Conservation (phyloP, 495 filamentous ascomycete genomes). For the Podospora pseudocomata region DNA sequence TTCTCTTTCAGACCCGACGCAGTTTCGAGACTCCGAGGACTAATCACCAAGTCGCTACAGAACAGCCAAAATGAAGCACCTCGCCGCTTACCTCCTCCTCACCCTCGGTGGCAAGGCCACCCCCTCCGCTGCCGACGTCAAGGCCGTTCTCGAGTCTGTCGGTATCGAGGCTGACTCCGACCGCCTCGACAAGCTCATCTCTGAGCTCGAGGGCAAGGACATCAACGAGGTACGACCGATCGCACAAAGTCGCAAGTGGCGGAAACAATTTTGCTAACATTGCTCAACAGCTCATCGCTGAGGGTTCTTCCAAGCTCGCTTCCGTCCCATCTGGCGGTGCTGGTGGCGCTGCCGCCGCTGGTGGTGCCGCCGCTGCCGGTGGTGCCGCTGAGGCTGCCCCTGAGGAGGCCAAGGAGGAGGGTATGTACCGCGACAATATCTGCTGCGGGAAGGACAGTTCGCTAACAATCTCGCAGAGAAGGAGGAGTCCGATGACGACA, state of each 20-base stretch:
- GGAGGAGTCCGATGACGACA: slow-evolving; percentile 98
- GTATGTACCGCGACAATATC: slow-evolving; percentile 33
- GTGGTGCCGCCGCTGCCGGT: slow-evolving; percentile 61
- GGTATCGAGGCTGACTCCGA: slow-evolving; percentile 92
- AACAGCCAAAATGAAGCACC: slow-evolving; percentile 90
- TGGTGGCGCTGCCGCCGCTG: slow-evolving; percentile 62
- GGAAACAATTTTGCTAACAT: slow-evolving; percentile 25
- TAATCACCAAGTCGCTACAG: slow-evolving; percentile 14
- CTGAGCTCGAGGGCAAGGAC: slow-evolving; percentile 96
- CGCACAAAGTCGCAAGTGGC: neutral
- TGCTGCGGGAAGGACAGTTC: neutral
- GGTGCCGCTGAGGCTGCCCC: slow-evolving; percentile 65
- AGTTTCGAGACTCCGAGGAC: slow-evolving; percentile 4
- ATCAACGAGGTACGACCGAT: slow-evolving; percentile 73
- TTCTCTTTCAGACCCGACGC: slow-evolving; percentile 3
- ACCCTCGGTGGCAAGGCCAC: slow-evolving; percentile 86
- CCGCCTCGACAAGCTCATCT: slow-evolving; percentile 77
- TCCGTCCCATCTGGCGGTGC: slow-evolving; percentile 92
- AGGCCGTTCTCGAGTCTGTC: slow-evolving; percentile 85
- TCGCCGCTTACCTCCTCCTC: slow-evolving; percentile 98
- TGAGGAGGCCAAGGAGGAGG: slow-evolving; percentile 73
- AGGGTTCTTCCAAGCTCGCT: slow-evolving; percentile 90
- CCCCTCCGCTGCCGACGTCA: slow-evolving; percentile 84
- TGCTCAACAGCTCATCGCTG: slow-evolving; percentile 71
- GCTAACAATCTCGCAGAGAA: slow-evolving; percentile 46